These are phyloP conservation scores for Aspergillus funiculosus DNA, from an alignment of 495 filamentous ascomycete species.

Conservation along the genomic window DNA sequence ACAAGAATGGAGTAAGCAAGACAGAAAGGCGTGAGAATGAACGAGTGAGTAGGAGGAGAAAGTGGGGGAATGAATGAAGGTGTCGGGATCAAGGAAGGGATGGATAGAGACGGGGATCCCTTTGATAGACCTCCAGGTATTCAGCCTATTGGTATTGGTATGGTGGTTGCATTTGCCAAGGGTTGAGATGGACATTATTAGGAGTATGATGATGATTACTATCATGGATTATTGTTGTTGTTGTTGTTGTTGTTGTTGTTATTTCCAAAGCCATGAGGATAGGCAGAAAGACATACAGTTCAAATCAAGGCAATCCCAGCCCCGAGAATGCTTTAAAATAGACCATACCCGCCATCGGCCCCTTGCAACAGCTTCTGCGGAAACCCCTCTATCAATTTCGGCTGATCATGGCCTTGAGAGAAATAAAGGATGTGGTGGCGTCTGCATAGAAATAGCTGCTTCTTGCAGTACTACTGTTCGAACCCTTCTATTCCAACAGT, in stretches of 20 bases:
- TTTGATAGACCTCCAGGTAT: no score
- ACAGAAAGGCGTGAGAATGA: neutral
- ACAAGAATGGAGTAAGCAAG: slow-evolving; percentile 10
- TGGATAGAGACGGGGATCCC: neutral
- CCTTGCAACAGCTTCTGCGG: neutral
- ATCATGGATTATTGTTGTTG: neutral
- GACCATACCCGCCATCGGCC: neutral
- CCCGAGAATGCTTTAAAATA: slow-evolving; percentile 12
- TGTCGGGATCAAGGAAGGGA: slow-evolving; percentile 10
- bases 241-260: neutral
- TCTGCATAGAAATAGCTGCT: slow-evolving; percentile 4
- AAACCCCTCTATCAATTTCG: neutral
- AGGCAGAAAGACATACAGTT: neutral
- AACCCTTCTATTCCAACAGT: no score
- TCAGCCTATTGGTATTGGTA: no score
- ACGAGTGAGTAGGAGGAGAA: neutral
- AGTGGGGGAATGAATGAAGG: slow-evolving; percentile 1
- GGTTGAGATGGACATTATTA: neutral
- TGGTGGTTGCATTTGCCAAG: no score
- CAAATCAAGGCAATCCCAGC: slow-evolving; percentile 1
- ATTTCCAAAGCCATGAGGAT: no score
- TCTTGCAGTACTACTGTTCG: no score
- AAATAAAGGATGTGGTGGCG: slow-evolving; percentile 8
- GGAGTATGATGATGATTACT: neutral
- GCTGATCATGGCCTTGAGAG: neutral